Percentiles rank a stretch among this genome's conserved stretches.
Evolutionary conservation across 352 stramenopile species (phyloP).

Genomic region (Phytophthora capsici): DNA sequence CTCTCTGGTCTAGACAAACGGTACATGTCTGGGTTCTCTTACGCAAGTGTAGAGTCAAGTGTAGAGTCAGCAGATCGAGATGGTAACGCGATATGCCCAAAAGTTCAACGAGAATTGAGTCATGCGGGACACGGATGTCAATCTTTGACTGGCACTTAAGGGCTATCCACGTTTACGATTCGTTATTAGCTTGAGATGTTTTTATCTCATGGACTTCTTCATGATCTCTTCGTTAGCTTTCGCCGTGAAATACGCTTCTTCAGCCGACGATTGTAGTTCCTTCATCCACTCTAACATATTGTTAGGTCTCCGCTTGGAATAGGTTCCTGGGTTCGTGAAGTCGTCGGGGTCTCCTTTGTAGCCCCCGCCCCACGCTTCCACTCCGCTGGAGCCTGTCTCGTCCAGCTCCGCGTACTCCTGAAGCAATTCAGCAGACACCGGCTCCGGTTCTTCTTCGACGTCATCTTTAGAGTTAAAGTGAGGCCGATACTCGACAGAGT

Average conservation of each 20-base stretch:
- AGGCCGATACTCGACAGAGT: slow-evolving; percentile 18
- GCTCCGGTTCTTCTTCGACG: slow-evolving; percentile 24
- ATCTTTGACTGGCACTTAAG: background rate
- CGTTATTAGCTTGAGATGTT: no score
- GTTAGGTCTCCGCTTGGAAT: slow-evolving; percentile 10
- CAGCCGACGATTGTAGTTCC: slow-evolving; percentile 43
- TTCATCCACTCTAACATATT: slow-evolving; percentile 45
- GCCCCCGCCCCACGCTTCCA: slow-evolving; percentile 11
- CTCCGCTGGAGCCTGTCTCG: slow-evolving; percentile 1
- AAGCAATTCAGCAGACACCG: slow-evolving; percentile 17
- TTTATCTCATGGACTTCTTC: slow-evolving; percentile 39
- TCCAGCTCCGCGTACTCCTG: slow-evolving; percentile 25
- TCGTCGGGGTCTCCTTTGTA: slow-evolving; percentile 3
- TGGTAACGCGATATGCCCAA: background rate
- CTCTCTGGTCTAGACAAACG: slow-evolving; percentile 13
- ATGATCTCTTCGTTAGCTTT: slow-evolving; percentile 58
- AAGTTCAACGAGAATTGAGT: slow-evolving; percentile 1
- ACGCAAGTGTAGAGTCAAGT: background rate
- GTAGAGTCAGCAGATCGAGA: slow-evolving; percentile 4
- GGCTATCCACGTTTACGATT: no score
- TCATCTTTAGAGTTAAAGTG: slow-evolving; percentile 9
- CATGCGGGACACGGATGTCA: background rate
- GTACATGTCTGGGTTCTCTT: background rate
- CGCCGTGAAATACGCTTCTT: slow-evolving; percentile 50
- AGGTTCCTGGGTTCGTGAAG: slow-evolving; percentile 2